A percentile compares a stretch with the other conserved stretches of the same genome.
Evolutionary conservation across 768 basidiomycete genomes (phyloP).

Genomic region (Udeniomyces megalosporus): DNA sequence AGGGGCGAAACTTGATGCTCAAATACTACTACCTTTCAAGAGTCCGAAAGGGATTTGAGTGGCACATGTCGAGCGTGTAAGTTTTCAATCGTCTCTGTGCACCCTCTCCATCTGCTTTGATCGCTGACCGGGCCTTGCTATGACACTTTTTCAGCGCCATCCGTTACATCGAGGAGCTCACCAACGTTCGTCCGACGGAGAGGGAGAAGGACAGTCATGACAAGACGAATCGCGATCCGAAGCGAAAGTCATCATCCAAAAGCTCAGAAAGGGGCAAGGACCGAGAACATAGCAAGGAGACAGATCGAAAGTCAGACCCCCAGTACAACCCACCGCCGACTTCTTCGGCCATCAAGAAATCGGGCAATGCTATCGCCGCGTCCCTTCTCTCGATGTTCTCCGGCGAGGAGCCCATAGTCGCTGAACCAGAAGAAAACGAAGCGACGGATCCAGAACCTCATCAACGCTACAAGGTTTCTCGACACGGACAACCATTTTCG

Average conservation of each 20-base stretch:
- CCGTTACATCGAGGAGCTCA: constrained; percentile 75
- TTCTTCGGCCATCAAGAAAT: too few relatives aligned
- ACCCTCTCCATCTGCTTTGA: background rate
- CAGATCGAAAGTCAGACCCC: too few relatives aligned
- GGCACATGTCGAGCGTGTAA: constrained; percentile 71
- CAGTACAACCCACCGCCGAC: too few relatives aligned
- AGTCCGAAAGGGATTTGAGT: constrained; percentile 60
- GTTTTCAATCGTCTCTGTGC: constrained; percentile 16
- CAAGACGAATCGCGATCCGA: too few relatives aligned
- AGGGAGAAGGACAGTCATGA: too few relatives aligned
- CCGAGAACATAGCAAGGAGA: too few relatives aligned
- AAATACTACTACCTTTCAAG: constrained; percentile 76
- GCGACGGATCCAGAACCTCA: background rate
- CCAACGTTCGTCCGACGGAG: constrained; percentile 20
- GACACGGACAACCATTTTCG: background rate
- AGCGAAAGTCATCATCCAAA: too few relatives aligned
- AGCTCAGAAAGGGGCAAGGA: too few relatives aligned
- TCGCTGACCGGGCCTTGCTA: background rate
- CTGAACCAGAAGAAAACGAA: background rate
- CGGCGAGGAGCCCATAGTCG: background rate
- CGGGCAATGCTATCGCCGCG: background rate
- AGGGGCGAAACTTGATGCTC: constrained; percentile 57
- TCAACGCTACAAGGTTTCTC: background rate
- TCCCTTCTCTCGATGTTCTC: constrained; percentile 10
- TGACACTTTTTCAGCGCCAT: constrained; percentile 41